Base-by-base conservation (phyloP, 2,329 filamentous ascomycete genomes). In the Arthrobotrys megalospora region DNA sequence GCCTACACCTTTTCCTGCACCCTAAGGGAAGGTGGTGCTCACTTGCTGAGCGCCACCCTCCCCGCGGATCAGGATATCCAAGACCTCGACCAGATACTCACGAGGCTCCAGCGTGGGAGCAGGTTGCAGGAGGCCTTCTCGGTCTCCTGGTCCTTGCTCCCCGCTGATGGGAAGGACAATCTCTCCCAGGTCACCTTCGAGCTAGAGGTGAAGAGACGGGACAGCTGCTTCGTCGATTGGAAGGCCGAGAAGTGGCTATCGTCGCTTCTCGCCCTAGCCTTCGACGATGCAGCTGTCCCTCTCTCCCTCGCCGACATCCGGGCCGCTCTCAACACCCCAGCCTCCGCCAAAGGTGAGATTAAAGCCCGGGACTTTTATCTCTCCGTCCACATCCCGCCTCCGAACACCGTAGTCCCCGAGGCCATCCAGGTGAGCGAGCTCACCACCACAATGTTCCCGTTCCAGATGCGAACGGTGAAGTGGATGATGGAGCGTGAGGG, bases 401-500 rank as follows among this genome's bases (percentile, higher is more conserved):
- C 75, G 21, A 70, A 58, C 8, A 50, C 63, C 11, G 34, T 21
- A 3, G 67, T 81, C 6, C 75, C 80, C 3, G 66, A 69, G 21
- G 66, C 70, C 12, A 80, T 82, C 19, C 80, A 81, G 45, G 79
- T 79, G n/a, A 72, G 53, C 19, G 68, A 80, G 10, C 67, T 82
- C 14, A 71, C 58, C 8, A 81, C 80, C 12, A 52, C 65, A 16
- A 76, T 82, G 38, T 73, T 81, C 38, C 80, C 80, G 11, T 82
- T 82, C 65, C 81, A 82, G 58, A 80, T 76, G 55, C 76, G 81
- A 62, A 80, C 81, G 38, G 80, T 82, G 12, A 58, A 65, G 45
- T 82, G 81, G 81, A 81, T 82, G 80, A 58, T 82, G 69, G 52
- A 76, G n/a, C 69, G 79, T 16, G 81, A 82, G 58, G 80, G 81